These are phyloP conservation scores for Parietaria judaica DNA, from an alignment of 306 rosid species.

Conservation along the genomic window DNA sequence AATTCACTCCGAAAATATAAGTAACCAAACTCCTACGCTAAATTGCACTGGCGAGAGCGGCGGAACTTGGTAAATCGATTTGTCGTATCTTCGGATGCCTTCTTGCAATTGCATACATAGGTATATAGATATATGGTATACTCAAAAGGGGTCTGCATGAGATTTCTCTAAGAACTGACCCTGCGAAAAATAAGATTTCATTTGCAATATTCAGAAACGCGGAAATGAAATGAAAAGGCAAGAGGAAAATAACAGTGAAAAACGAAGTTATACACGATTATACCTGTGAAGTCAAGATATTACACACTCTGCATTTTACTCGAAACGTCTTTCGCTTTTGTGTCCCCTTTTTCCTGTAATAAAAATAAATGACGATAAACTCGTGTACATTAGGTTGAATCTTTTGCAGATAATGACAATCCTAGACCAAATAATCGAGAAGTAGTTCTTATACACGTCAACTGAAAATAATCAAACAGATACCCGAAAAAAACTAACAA, in stretches of 20 bases:
- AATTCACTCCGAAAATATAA: neutral
- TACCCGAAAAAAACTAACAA: too few species aligned
- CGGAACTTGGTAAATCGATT: constrained; percentile 26
- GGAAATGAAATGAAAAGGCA: constrained; percentile 7
- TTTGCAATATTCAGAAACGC: constrained; percentile 8
- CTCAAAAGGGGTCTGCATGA: constrained; percentile 33
- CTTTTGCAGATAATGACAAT: neutral
- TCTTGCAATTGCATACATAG: constrained; percentile 41
- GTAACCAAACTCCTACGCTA: constrained; percentile 31
- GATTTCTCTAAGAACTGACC: constrained; percentile 30
- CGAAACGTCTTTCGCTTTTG: constrained; percentile 55
- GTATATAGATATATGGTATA: constrained; percentile 32
- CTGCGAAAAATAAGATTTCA: constrained; percentile 29
- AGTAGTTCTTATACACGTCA: too few species aligned
- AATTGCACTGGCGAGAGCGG: constrained; percentile 30
- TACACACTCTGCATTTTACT: constrained; percentile 79
- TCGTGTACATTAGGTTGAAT: neutral
- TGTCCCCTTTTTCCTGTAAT: constrained; percentile 65
- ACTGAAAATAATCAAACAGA: too few species aligned
- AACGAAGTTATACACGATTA: neutral
- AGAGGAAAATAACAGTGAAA: constrained; percentile 5
- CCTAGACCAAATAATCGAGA: too few species aligned
- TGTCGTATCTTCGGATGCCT: constrained; percentile 31
- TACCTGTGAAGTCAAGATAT: constrained; percentile 19
- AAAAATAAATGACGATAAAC: constrained; percentile 5